These are phyloP conservation scores for Austroboletus olivaceoglutinosus DNA, from an alignment of 1,284 basidiomycete species.

Conservation along the genomic window DNA sequence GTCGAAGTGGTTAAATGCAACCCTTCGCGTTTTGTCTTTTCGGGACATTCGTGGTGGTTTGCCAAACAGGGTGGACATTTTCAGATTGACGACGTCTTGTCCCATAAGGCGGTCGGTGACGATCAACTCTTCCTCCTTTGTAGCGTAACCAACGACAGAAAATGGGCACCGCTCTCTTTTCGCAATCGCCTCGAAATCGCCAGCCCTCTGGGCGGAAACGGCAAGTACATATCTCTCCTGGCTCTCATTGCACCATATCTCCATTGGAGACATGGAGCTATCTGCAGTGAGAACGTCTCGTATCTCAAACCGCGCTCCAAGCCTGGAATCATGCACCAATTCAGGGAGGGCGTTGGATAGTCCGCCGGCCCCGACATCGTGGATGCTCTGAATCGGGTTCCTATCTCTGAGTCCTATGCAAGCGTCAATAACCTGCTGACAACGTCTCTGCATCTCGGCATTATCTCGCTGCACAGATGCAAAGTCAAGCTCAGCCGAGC, in stretches of 20 bases:
- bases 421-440: slow-evolving; percentile 96
- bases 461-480: slow-evolving; percentile 98
- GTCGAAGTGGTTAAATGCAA: slow-evolving; percentile 67
- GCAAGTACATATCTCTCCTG: slow-evolving; percentile 98
- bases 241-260: slow-evolving; percentile 99
- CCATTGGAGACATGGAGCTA: slow-evolving; percentile 95
- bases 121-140: slow-evolving; percentile 76
- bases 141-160: slow-evolving; percentile 88
- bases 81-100: slow-evolving; percentile 81
- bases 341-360: slow-evolving; percentile 97
- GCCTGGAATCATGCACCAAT: slow-evolving; percentile 90
- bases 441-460: slow-evolving; percentile 96
- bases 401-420: slow-evolving; percentile 67
- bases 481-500: slow-evolving; percentile 93
- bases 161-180: slow-evolving; percentile 91
- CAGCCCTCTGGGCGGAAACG: slow-evolving; percentile 58
- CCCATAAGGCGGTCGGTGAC: slow-evolving; percentile 87
- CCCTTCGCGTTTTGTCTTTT: slow-evolving; percentile 56
- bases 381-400: slow-evolving; percentile 94
- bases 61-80: slow-evolving; percentile 96
- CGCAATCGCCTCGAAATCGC: slow-evolving; percentile 75
- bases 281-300: slow-evolving; percentile 92
- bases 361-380: slow-evolving; percentile 98
- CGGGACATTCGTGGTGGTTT: slow-evolving; percentile 94
- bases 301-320: slow-evolving; percentile 95